Percentiles rank a stretch among this genome's conserved stretches.
Conservation (phyloP, 306 rosid genomes). For the Cucurbita moschata region DNA sequence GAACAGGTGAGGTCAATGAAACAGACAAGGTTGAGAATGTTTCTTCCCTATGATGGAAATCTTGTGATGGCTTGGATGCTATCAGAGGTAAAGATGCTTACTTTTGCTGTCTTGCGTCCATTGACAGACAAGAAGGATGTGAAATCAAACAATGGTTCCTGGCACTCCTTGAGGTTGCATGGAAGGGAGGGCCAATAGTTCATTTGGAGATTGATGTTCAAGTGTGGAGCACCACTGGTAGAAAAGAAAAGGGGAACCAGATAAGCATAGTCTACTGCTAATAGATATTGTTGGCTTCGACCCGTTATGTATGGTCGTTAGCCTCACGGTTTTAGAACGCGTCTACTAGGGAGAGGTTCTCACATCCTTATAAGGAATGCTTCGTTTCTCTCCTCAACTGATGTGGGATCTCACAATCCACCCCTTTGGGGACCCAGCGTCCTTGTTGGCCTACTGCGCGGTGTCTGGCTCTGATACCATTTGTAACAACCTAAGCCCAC, state of each 20-base stretch:
- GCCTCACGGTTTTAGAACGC: no score
- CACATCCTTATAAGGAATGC: no score
- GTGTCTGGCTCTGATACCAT: no score
- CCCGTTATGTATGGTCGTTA: no score
- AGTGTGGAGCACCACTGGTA: slow-evolving; percentile 87
- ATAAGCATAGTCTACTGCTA: background rate
- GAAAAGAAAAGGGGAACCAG: slow-evolving; percentile 4
- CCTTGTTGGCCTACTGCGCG: no score
- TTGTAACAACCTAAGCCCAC: no score
- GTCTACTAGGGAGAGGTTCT: no score
- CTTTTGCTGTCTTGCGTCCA: slow-evolving; percentile 82
- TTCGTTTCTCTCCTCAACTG: no score
- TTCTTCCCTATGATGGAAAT: background rate
- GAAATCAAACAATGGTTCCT: slow-evolving; percentile 72
- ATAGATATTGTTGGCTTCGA: no score
- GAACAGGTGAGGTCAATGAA: background rate
- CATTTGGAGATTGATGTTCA: slow-evolving; percentile 88
- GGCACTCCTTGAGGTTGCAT: slow-evolving; percentile 84
- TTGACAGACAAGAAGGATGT: slow-evolving; percentile 42
- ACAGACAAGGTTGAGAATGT: background rate
- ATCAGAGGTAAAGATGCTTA: slow-evolving; percentile 18
- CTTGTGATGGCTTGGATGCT: no score
- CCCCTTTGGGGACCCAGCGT: no score
- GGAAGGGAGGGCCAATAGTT: slow-evolving; percentile 95
- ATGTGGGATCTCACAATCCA: no score